These are phyloP conservation scores for Crinitomyces ghanaensis DNA, from an alignment of 805 yeast species.

Conservation along the genomic window DNA sequence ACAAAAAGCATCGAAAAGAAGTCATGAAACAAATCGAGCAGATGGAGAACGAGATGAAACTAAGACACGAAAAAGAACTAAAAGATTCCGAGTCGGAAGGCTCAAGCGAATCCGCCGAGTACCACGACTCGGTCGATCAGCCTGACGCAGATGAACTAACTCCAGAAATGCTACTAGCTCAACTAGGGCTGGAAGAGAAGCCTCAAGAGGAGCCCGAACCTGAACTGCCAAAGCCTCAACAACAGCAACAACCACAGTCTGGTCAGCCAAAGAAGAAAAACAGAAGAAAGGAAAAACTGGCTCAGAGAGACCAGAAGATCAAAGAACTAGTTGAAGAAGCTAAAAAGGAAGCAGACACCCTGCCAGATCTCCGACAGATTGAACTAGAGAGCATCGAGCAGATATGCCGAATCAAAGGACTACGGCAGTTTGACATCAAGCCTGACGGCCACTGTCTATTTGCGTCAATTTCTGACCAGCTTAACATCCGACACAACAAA, in stretches of 20 bases:
- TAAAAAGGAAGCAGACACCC: constrained; percentile 48
- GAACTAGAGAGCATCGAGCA: constrained; percentile 58
- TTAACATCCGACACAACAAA: constrained; percentile 39
- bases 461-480: constrained; percentile 74
- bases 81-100: too few species aligned
- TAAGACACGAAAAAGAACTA: too few species aligned
- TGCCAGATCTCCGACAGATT: constrained; percentile 57
- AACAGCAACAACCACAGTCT: constrained; percentile 4
- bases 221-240: background rate
- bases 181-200: constrained; percentile 34
- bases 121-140: too few species aligned
- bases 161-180: constrained; percentile 58
- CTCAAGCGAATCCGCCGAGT: too few species aligned
- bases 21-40: too few species aligned
- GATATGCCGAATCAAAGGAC: constrained; percentile 37
- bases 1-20: too few species aligned
- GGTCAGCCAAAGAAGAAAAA: constrained; percentile 40
- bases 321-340: constrained; percentile 58
- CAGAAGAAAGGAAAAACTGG: constrained; percentile 74
- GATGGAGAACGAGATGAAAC: too few species aligned
- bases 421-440: constrained; percentile 54
- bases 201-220: constrained; percentile 7
- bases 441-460: constrained; percentile 96
- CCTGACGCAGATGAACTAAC: constrained; percentile 42
- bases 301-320: constrained; percentile 61